phyloP scores from a whole-genome alignment of 78 protist genomes.

The Dictyostelium citrinum region DNA sequence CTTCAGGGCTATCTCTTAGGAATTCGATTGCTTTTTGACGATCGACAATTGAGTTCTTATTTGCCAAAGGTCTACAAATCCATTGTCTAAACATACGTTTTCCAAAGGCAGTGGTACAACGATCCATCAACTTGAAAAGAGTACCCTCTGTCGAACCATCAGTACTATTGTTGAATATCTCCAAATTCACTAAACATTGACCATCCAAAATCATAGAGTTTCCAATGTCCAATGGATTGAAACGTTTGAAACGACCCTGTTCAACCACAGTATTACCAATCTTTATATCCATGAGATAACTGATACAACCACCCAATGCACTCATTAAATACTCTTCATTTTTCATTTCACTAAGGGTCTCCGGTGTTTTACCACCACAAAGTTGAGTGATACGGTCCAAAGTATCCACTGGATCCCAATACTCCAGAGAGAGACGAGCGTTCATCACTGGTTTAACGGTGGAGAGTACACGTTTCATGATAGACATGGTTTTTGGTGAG shows the following conservation, averaged over 20 bases:
- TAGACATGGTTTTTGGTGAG: neutral
- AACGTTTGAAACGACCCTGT: slow-evolving; percentile 21
- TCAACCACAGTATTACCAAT: slow-evolving; percentile 11
- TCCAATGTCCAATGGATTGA: slow-evolving; percentile 22
- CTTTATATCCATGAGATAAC: slow-evolving; percentile 35
- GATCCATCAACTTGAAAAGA: slow-evolving; percentile 70
- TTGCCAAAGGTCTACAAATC: slow-evolving; percentile 73
- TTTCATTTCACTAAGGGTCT: neutral
- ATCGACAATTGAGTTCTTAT: slow-evolving; percentile 15
- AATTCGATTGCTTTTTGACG: slow-evolving; percentile 62
- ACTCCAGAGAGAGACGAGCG: slow-evolving; percentile 1
- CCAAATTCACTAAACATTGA: slow-evolving; percentile 70
- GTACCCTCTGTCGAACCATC: slow-evolving; percentile 79
- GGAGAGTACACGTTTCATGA: slow-evolving; percentile 17
- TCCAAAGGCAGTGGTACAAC: slow-evolving; percentile 74
- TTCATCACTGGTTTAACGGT: slow-evolving; percentile 8
- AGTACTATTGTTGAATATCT: slow-evolving; percentile 59
- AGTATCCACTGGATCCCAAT: slow-evolving; percentile 7
- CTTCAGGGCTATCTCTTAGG: neutral
- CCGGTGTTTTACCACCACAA: neutral
- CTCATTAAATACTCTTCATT: neutral
- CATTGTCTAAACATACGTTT: slow-evolving; percentile 62
- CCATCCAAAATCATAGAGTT: slow-evolving; percentile 72
- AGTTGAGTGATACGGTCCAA: neutral
- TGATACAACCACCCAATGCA: slow-evolving; percentile 61